A percentile compares a stretch with the other conserved stretches of the same genome.
phyloP scores from a whole-genome alignment of 495 filamentous ascomycete genomes.

The Penicillium canariense region DNA sequence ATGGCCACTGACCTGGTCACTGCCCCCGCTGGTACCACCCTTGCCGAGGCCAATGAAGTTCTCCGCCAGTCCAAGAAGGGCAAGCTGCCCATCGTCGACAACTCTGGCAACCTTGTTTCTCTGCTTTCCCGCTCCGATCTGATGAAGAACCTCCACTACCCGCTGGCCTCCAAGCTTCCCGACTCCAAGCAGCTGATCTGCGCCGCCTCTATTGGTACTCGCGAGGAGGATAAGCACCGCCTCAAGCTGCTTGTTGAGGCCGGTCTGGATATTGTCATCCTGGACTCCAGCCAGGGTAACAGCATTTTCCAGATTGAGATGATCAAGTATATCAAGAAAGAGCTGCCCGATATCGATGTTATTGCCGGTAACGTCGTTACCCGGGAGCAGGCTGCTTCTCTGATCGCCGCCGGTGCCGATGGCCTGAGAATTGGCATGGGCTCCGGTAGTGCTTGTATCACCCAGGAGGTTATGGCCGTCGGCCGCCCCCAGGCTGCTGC shows the following conservation, averaged over 20 bases:
- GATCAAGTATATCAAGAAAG: constrained; percentile 91
- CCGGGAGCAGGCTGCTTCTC: constrained; percentile 82
- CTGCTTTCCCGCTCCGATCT: constrained; percentile 95
- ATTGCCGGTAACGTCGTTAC: constrained; percentile 99
- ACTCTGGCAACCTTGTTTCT: constrained; percentile 80
- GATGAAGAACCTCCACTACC: constrained; percentile 98
- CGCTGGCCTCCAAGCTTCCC: constrained; percentile 92
- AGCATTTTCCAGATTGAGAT: constrained; percentile 96
- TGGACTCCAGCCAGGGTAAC: constrained; percentile 96
- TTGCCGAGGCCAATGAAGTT: constrained; percentile 88
- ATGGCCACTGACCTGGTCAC: constrained; percentile 97
- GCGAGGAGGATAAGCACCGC: constrained; percentile 83
- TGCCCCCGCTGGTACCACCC: constrained; percentile 76
- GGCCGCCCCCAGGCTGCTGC: constrained; percentile 91
- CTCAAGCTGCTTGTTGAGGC: constrained; percentile 89
- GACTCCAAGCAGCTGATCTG: constrained; percentile 97
- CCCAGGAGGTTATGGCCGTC: constrained; percentile 99
- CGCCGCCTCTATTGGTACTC: constrained; percentile 91
- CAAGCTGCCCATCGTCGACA: constrained; percentile 95
- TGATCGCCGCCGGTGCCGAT: constrained; percentile 94
- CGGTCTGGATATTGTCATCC: constrained; percentile 90
- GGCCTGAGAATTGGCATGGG: constrained; percentile 99
- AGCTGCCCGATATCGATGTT: constrained; percentile 82
- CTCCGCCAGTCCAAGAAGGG: constrained; percentile 96
- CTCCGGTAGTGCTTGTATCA: constrained; percentile 96